These are phyloP conservation scores for Tympanopsis confertula DNA, from an alignment of 2,329 filamentous ascomycete species.

Conservation along the genomic window DNA sequence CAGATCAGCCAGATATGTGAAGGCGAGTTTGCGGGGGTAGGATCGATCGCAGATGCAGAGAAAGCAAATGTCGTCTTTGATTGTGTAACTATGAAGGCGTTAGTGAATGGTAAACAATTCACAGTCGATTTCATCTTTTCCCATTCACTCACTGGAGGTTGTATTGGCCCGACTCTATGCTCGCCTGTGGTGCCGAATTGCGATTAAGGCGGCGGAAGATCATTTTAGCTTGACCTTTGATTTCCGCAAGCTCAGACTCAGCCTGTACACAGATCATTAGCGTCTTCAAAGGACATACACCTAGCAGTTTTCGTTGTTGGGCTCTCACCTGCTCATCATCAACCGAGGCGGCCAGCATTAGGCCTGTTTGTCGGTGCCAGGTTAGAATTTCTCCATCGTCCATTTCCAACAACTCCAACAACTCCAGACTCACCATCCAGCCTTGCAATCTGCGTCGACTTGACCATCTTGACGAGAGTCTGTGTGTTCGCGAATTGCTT, in stretches of 20 bases:
- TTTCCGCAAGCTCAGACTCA: conserved; percentile 45
- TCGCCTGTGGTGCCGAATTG: conserved; percentile 52
- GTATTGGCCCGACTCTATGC: conserved; percentile 51
- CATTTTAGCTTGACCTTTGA: conserved; percentile 51
- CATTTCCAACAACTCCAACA: not conserved
- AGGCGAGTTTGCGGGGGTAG: conserved; percentile 95
- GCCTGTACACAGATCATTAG: conserved; percentile 22
- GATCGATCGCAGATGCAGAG: conserved; percentile 85
- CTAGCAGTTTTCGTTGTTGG: too few relatives aligned
- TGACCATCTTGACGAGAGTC: conserved; percentile 30
- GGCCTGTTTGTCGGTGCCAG: conserved; percentile 38
- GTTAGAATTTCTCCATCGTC: not conserved
- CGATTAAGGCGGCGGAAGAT: conserved; percentile 48
- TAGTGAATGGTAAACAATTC: too few relatives aligned
- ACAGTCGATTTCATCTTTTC: too few relatives aligned
- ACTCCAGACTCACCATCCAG: conserved; percentile 38
- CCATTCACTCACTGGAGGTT: conserved; percentile 54
- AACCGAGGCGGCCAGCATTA: conserved; percentile 54
- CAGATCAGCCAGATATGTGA: conserved; percentile 93
- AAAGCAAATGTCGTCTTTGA: conserved; percentile 75
- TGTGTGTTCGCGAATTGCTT: not conserved
- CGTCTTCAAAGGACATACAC: not conserved
- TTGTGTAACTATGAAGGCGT: conserved; percentile 63
- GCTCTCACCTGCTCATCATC: conserved; percentile 44
- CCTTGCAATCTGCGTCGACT: conserved; percentile 51